phyloP scores from a whole-genome alignment of 202 grass and related monocot species.

The Saccharum hybrid region DNA sequence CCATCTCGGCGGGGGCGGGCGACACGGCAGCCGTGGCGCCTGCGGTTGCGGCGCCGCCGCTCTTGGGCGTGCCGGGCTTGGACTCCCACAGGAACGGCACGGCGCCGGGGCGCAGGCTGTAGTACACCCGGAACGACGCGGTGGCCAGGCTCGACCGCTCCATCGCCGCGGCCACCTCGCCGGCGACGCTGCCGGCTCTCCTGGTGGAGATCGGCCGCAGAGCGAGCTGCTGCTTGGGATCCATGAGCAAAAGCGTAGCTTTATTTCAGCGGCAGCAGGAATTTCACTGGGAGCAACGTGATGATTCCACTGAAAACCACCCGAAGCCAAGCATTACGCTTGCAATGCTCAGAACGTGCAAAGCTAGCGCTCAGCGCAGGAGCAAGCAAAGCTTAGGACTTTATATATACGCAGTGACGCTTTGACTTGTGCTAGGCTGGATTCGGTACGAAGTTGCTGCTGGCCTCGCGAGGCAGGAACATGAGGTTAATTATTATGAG shows the following conservation, averaged over 20 bases:
- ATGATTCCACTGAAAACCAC: no score
- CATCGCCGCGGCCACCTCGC: not conserved
- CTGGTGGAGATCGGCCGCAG: slow-evolving; percentile 9
- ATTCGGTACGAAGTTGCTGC: not conserved
- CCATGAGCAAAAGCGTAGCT: not conserved
- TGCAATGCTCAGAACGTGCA: not conserved
- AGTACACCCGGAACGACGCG: slow-evolving; percentile 59
- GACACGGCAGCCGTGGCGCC: not conserved
- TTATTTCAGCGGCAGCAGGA: not conserved
- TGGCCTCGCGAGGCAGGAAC: not conserved
- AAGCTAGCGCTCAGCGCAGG: not conserved
- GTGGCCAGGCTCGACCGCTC: slow-evolving; percentile 42
- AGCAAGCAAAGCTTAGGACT: not conserved
- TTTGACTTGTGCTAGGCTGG: slow-evolving; percentile 40
- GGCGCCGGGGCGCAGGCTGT: slow-evolving; percentile 42
- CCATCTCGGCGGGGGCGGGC: not conserved
- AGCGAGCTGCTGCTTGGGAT: slow-evolving; percentile 23
- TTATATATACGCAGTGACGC: not conserved
- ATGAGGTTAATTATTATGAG: not conserved
- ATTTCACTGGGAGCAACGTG: not conserved
- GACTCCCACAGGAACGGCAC: slow-evolving; percentile 67
- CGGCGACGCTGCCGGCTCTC: not conserved
- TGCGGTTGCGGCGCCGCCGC: not conserved
- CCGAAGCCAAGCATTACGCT: not conserved
- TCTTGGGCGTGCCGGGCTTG: slow-evolving; percentile 56